Base-by-base conservation (phyloP, 306 rosid genomes). In the Canavalia gladiata region DNA sequence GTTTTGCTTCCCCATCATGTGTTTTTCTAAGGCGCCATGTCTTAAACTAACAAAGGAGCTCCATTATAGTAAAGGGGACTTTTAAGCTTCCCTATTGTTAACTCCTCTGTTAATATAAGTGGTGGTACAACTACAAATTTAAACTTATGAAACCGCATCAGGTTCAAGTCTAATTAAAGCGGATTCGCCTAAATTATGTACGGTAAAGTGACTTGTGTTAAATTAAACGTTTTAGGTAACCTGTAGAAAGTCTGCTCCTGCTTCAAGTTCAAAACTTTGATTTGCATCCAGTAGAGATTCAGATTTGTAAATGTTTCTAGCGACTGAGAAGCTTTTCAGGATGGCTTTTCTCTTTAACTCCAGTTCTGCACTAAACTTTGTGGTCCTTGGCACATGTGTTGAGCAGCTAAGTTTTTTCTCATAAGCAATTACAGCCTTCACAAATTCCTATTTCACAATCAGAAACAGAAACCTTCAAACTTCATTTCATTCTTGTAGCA, bases 371-470 rank as follows among this genome's bases (percentile, higher is more conserved):
- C 72, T 59, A 35, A 77, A 83, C 81, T 80, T 83, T 45, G 58
- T 72, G 30, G 83, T 56, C 49, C 77, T 77, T 4, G 84, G 87
- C 55, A 83, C 74, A 12, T 28, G 59, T 46, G 51, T 25, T 35
- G 86, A 74, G 66, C 64, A 34, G 68, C 34, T 74, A 12, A 82
- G 74, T 69, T 74, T 89, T 81, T 80, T 84, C 78, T 79, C 79
- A 47, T 79, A 80, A 25, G 84, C 85, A 25, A 77, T 73, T 43
- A 82, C 88, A 67, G 88, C 89, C 68, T 67, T 79, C 43, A 82
- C 88, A 84, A 86, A 86, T 63, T 86, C 89, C 91, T 88, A 62
- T 75, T 65, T 73, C 69, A 77, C 64, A 82, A 58, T 34, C 39
- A 58, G 28, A 13, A 77, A 67, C 50, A 49, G 25, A 69, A 46